Evolutionary conservation across 2,329 filamentous ascomycete species (phyloP).

Genomic region (Diaporthe amygdali): DNA sequence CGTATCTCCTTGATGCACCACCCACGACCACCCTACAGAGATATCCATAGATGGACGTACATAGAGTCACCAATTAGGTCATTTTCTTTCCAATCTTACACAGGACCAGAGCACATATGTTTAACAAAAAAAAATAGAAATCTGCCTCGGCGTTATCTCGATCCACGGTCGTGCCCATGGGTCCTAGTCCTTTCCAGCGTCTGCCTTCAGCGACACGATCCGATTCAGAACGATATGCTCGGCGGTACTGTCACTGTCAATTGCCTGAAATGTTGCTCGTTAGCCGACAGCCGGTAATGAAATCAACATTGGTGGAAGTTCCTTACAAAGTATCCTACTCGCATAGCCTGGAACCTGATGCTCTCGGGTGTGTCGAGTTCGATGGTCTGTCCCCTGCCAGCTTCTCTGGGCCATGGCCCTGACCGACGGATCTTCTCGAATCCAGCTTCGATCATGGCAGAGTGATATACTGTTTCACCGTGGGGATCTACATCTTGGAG

Average conservation of each 20-base stretch:
- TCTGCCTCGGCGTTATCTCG: no score
- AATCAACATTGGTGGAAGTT: slow-evolving; percentile 16
- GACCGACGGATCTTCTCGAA: slow-evolving; percentile 44
- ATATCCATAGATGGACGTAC: no score
- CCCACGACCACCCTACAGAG: no score
- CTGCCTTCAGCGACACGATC: slow-evolving; percentile 90
- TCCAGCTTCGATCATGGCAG: neutral
- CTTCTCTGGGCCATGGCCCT: slow-evolving; percentile 82
- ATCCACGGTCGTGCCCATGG: no score
- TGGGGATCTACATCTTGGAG: neutral
- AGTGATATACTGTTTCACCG: neutral
- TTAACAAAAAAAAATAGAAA: no score
- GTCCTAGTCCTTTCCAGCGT: slow-evolving; percentile 76
- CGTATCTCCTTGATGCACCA: no score
- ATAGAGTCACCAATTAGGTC: no score
- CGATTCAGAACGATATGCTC: slow-evolving; percentile 87
- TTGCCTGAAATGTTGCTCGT: no score
- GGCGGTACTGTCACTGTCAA: slow-evolving; percentile 78
- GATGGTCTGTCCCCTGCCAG: slow-evolving; percentile 67
- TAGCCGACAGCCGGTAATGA: slow-evolving; percentile 23
- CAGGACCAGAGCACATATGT: no score
- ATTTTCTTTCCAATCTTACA: no score
- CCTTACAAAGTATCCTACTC: slow-evolving; percentile 83
- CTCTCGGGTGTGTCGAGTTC: slow-evolving; percentile 67
- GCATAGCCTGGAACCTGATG: slow-evolving; percentile 88